Base-by-base conservation (phyloP, 1,284 basidiomycete species). In the Macrocybe sp. region DNA sequence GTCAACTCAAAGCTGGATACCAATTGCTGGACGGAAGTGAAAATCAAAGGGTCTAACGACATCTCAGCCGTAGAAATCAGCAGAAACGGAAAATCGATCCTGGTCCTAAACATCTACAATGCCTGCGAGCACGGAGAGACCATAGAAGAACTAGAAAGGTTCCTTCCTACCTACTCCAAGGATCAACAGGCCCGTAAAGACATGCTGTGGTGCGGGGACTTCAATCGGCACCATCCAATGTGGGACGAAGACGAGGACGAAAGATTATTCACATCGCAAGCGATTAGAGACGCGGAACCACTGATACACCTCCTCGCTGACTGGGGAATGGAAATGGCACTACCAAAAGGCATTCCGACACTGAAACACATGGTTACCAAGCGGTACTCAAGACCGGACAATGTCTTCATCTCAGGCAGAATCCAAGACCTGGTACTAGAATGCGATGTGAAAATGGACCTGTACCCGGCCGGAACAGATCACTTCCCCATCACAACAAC, bases 171-270 rank as follows among this genome's bases (percentile, higher is more conserved):
- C 6, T 8, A 38, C 1, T 7, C 9, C 5, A 39, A 38, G 5
- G 10, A 14, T 10, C 22, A 14, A 8, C 22, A 14, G n/a, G 10
- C 7, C 9, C 12, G 0, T n/a, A 12, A 4, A 14, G 7, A 4
- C 6, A 14, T 12, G 11, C 29, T 64, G 0, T 64, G 62, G 59
- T 35, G 53, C 2, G 73, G 72, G 0, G 72, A 75, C 56, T 75
- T 74, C 58, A 76, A 75, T 50, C 50, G 66, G 0, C 73, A 76
- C 52, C 67, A 73, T 53, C 65, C 66, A 0, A 8, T 64, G 0
- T 75, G 74, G 73, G 72, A 76, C n/a, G 52, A 60, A 1, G 48
- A 55, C 0, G 1, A 38, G 0, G 70, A 73, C 48, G 2, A 35
- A 0, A 69, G 70, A 14, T 62, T 73, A 0, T 68, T 73, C 49